Conservation (phyloP, 164 flowering plant genomes). For the Stephania cephalantha region DNA sequence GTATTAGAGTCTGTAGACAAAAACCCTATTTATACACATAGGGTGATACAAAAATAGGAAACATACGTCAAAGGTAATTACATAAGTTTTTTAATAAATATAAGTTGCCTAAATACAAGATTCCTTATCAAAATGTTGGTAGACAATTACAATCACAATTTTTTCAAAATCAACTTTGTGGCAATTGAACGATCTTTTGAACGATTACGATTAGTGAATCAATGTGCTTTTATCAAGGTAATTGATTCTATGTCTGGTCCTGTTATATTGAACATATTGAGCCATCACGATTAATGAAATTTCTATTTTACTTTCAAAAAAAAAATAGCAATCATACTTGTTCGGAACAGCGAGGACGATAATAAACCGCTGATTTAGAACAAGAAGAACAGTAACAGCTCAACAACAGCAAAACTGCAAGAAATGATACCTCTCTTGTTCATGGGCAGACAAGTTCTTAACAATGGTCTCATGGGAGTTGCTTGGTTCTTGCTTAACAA, state of each 20-base stretch:
- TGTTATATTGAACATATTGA: no score
- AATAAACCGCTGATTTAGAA: not conserved
- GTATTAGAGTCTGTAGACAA: no score
- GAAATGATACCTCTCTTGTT: constrained; percentile 50
- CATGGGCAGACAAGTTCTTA: constrained; percentile 35
- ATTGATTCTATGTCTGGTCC: no score
- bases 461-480: constrained; percentile 33
- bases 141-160: no score
- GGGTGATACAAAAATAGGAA: no score
- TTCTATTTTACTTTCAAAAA: not conserved
- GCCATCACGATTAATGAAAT: not conserved
- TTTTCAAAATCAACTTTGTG: not conserved
- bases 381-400: not conserved
- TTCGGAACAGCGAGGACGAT: no score
- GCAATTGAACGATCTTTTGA: not conserved
- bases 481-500: constrained; percentile 49
- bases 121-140: no score
- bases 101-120: not conserved
- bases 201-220: not conserved
- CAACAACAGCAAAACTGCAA: not conserved
- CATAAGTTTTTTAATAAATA: no score
- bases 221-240: not conserved
- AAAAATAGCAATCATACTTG: not conserved
- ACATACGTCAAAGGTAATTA: no score
- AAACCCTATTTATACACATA: no score